phyloP scores from a whole-genome alignment of 23 red algal species.

The Agarophyton chilense region DNA sequence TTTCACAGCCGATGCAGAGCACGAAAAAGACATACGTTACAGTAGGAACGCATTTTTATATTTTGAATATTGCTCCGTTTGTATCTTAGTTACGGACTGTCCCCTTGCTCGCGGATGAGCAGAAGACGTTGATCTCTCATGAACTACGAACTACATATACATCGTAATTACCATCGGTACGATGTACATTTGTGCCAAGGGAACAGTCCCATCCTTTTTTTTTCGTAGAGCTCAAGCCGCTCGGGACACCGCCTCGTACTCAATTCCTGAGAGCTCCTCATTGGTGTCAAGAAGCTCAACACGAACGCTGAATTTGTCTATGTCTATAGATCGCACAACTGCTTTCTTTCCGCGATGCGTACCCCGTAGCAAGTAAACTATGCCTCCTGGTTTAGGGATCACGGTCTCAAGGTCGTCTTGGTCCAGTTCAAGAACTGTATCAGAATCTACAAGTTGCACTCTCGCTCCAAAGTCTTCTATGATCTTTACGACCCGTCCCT shows the following conservation, averaged over 20 bases:
- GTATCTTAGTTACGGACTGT: no score
- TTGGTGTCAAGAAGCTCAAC: conserved; percentile 21
- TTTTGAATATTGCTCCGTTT: no score
- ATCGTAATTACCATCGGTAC: no score
- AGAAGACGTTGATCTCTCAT: no score
- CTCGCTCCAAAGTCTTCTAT: conserved; percentile 55
- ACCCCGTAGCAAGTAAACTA: conserved; percentile 40
- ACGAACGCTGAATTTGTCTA: conserved; percentile 46
- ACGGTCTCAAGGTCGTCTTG: conserved; percentile 72
- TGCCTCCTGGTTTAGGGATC: conserved; percentile 63
- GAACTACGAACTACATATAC: no score
- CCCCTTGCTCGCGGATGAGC: no score
- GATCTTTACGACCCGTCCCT: conserved; percentile 38
- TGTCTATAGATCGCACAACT: conserved; percentile 50
- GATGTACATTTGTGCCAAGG: no score
- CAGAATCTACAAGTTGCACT: conserved; percentile 33
- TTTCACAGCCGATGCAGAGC: no score
- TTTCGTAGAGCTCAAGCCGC: not conserved
- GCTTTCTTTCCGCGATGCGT: conserved; percentile 31
- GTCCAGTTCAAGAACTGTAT: conserved; percentile 55
- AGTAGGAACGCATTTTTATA: no score
- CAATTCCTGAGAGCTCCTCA: conserved; percentile 32
- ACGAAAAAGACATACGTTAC: no score
- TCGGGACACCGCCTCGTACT: conserved; percentile 58
- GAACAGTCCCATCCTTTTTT: no score